These are phyloP conservation scores for Spongiforma sp. DNA, from an alignment of 1,284 basidiomycete genomes.

Conservation along the genomic window DNA sequence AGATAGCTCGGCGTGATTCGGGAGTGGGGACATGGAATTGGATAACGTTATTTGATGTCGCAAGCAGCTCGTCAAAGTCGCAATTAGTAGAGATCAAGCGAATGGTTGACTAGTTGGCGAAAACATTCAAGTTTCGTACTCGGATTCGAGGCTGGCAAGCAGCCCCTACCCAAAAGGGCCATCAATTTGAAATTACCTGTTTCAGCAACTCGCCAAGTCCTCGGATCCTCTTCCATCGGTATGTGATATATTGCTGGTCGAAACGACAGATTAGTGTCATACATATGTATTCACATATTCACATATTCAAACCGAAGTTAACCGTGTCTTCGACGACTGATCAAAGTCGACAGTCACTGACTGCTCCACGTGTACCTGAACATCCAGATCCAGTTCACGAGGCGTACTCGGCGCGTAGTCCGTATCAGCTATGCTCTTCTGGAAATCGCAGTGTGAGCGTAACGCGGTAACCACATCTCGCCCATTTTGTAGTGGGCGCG, in stretches of 20 bases:
- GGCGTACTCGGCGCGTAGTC: constrained; percentile 24
- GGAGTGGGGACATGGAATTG: constrained; percentile 17
- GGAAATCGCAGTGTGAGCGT: constrained; percentile 28
- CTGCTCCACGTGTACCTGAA: constrained; percentile 37
- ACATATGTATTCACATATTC: constrained; percentile 14
- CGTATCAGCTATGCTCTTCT: constrained; percentile 29
- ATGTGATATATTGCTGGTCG: constrained; percentile 15
- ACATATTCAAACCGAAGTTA: constrained; percentile 12
- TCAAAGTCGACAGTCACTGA: constrained; percentile 38
- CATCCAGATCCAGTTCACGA: constrained; percentile 34
- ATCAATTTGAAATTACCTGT: constrained; percentile 23
- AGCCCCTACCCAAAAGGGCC: background rate
- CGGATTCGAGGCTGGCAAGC: too few species aligned
- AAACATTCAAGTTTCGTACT: too few species aligned
- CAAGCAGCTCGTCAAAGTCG: constrained; percentile 1
- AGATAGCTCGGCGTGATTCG: background rate
- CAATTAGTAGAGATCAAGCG: too few species aligned
- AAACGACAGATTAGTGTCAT: constrained; percentile 2
- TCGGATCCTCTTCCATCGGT: background rate
- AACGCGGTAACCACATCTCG: constrained; percentile 26
- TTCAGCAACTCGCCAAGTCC: background rate
- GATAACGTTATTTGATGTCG: background rate
- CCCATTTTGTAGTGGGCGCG: constrained; percentile 18
- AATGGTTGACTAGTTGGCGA: too few species aligned
- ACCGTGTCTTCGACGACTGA: constrained; percentile 20